These are phyloP conservation scores for Solanum okadae DNA, from an alignment of 257 asterid genomes.

Conservation along the genomic window DNA sequence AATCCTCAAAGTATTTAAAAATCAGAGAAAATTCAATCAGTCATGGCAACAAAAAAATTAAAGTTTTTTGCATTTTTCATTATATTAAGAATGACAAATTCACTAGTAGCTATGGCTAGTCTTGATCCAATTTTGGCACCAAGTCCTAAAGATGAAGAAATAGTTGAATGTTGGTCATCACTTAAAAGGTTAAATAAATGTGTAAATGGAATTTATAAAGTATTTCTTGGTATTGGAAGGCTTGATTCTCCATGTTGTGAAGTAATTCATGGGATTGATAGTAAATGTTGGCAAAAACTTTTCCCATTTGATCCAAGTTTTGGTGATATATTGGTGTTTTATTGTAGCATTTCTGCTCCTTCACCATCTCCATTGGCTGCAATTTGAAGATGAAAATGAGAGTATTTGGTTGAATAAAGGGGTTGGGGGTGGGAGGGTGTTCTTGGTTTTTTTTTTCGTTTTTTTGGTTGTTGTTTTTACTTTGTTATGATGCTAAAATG, in stretches of 20 bases:
- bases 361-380: background rate
- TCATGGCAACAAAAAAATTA: background rate
- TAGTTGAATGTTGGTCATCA: background rate
- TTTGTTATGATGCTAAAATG: background rate
- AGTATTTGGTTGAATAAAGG: background rate
- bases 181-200: background rate
- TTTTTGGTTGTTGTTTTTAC: background rate
- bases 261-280: conserved; percentile 1
- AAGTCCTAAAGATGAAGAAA: background rate
- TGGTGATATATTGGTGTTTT: background rate
- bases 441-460: background rate
- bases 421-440: background rate
- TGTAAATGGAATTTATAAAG: background rate
- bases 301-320: conserved; percentile 7
- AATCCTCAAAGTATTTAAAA: background rate
- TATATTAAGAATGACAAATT: background rate
- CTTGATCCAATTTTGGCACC: background rate
- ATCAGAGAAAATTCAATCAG: background rate
- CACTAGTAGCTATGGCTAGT: background rate
- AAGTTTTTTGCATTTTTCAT: background rate
- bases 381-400: background rate
- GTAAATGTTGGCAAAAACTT: conserved; percentile 19
- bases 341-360: background rate
- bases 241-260: conserved; percentile 23
- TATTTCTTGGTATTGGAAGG: background rate